Evolutionary conservation across 495 filamentous ascomycete genomes (phyloP), one percentile per base, ranked within the genome.

Genomic region (Extremus antarcticus): DNA sequence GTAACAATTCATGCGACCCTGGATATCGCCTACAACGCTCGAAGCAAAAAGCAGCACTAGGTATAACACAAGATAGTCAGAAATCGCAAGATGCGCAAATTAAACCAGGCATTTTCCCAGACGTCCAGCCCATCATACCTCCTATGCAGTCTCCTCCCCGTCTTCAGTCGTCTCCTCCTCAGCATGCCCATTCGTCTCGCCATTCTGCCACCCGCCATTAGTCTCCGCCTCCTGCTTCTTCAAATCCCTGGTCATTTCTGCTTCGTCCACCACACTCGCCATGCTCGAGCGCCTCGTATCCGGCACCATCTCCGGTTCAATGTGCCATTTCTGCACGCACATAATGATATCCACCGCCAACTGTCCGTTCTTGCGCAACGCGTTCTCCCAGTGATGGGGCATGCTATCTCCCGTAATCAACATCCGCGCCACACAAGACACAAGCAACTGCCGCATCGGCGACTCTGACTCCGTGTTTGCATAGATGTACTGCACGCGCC

Each of bases 401-500:
- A 76, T 76, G 9, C 66, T 65, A 15, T 65, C 66, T 2, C 61
- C 59, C 1, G 71, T 47, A 15, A 70, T 70, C 58, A 76, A 46
- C 56, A 70, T 65, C 1, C 73, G 50, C 35, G 74, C 74, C 1
- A 75, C 67, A 48, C 60, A 59, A 22, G 62, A 61, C 25, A 76
- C 74, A 57, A 76, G 66, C 68, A 76, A 65, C 49, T 69, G 62
- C n/a, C 74, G 70, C 74, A 76, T 71, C 46, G 67, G 61, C 19
- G 65, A 69, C n/a, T 70, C 71, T 13, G 66, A 55, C 41, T 68
- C 65, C 9, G 74, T 76, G 54, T 76, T 76, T 17, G 71, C 64
- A 52, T 76, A 76, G 43, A 76, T 65, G 51, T 76, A 76, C 57
- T 76, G 74, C 62, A 76, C 74, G 10, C 74, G 62, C n/a, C 74